A percentile compares a stretch with the other conserved stretches of the same genome.
Evolutionary conservation across 2,329 filamentous ascomycete genomes (phyloP).

Genomic region (Thielaviopsis euricoi): DNA sequence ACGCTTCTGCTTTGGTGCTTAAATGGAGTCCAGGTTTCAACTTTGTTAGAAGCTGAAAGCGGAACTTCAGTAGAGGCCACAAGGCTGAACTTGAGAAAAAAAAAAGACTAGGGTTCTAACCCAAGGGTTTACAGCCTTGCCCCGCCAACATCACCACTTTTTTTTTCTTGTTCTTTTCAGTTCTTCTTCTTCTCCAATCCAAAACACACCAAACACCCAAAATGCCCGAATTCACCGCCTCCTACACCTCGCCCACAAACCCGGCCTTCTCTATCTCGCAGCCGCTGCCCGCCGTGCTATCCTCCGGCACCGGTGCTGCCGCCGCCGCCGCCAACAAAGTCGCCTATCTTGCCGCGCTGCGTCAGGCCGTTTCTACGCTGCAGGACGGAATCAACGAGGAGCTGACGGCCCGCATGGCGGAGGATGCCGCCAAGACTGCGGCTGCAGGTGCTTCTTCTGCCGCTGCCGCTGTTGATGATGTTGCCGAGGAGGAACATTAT

Average conservation of each 20-base stretch:
- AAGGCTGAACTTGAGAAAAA: not conserved
- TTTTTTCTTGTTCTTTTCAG: not conserved
- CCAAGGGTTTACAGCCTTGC: not conserved
- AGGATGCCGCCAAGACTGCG: slow-evolving; percentile 29
- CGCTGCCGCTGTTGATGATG: slow-evolving; percentile 27
- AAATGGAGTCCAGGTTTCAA: too few species aligned
- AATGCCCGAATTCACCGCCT: slow-evolving; percentile 4
- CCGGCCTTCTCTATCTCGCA: slow-evolving; percentile 28
- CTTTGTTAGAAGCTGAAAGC: too few species aligned
- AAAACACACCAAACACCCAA: not conserved
- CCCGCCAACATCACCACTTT: not conserved
- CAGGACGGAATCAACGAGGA: slow-evolving; percentile 54
- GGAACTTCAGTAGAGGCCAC: too few species aligned
- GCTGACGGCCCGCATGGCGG: slow-evolving; percentile 57
- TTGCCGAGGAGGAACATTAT: slow-evolving; percentile 59
- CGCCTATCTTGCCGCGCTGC: slow-evolving; percentile 42
- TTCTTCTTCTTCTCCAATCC: slow-evolving; percentile 19
- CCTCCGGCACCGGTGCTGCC: slow-evolving; percentile 21
- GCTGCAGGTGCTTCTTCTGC: slow-evolving; percentile 5
- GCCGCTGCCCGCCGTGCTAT: slow-evolving; percentile 17
- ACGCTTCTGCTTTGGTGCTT: too few species aligned
- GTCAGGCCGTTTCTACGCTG: slow-evolving; percentile 36
- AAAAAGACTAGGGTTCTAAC: not conserved
- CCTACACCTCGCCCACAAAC: slow-evolving; percentile 36
- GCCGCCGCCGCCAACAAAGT: slow-evolving; percentile 33